These are phyloP conservation scores for Geosmithia putterillii DNA, from an alignment of 2,329 filamentous ascomycete species.

Conservation along the genomic window DNA sequence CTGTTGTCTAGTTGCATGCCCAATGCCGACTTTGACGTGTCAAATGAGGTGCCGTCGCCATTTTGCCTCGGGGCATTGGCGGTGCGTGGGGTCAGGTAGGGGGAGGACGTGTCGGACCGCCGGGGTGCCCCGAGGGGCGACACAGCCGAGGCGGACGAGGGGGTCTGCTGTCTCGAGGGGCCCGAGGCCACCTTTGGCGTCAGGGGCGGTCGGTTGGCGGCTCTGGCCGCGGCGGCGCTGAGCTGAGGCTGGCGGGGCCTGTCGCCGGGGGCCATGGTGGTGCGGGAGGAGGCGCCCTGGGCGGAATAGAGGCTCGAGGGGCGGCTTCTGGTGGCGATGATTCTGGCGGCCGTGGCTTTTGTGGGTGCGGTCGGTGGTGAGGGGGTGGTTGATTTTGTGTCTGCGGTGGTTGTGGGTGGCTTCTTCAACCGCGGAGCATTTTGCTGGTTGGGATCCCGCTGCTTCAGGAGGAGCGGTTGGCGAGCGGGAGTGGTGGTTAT, in stretches of 20 bases:
- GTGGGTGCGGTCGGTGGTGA: background rate
- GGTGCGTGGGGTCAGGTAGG: background rate
- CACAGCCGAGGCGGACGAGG: conserved; percentile 12
- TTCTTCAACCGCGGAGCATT: background rate
- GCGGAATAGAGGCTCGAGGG: conserved; percentile 2
- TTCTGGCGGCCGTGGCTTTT: conserved; percentile 1
- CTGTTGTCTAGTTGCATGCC: conserved; percentile 14
- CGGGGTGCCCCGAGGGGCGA: conserved; percentile 27
- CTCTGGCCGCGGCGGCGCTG: conserved; percentile 46
- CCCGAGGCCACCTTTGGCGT: conserved; percentile 43
- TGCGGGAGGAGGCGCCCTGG: background rate
- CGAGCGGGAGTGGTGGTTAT: background rate
- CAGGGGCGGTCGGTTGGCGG: conserved; percentile 32
- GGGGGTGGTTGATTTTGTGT: background rate
- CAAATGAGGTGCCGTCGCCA: conserved; percentile 17
- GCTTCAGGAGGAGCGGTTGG: background rate
- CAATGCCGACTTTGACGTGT: conserved; percentile 17
- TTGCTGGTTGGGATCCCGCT: background rate
- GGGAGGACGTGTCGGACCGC: conserved; percentile 5
- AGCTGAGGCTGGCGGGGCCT: conserved; percentile 58
- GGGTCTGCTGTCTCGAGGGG: background rate
- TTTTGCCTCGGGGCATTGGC: conserved; percentile 19
- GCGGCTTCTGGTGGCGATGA: conserved; percentile 6
- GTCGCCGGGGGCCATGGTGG: conserved; percentile 35
- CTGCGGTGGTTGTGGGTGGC: background rate